Evolutionary conservation across 768 basidiomycete genomes (phyloP).

Genomic region (Termitomyces sp.): DNA sequence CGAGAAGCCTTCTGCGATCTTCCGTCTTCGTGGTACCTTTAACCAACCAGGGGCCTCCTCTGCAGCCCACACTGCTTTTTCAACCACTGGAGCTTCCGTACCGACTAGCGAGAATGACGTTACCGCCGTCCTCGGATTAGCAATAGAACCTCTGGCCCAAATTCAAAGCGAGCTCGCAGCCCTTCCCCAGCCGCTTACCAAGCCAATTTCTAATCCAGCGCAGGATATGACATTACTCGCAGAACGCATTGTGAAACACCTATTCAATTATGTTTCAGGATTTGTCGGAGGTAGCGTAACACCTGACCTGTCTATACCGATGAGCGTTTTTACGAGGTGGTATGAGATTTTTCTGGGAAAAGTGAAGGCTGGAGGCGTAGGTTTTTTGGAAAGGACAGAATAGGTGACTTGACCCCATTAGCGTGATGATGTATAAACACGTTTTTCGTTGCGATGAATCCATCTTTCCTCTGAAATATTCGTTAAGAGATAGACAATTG

Average conservation of each 20-base stretch:
- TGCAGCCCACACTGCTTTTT: slow-evolving; percentile 34
- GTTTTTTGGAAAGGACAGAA: slow-evolving; percentile 6
- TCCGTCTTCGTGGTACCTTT: slow-evolving; percentile 70
- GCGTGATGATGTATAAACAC: background rate
- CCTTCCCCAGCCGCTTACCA: slow-evolving; percentile 30
- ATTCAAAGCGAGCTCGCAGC: slow-evolving; percentile 55
- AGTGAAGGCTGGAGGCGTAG: slow-evolving; percentile 36
- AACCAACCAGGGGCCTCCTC: slow-evolving; percentile 27
- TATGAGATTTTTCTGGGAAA: slow-evolving; percentile 64
- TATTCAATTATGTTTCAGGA: slow-evolving; percentile 71
- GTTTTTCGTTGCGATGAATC: background rate
- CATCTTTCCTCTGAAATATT: too few species aligned
- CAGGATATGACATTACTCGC: slow-evolving; percentile 53
- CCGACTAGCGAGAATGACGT: slow-evolving; percentile 40
- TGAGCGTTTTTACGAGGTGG: slow-evolving; percentile 63
- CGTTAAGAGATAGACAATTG: too few species aligned
- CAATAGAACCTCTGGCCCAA: slow-evolving; percentile 67
- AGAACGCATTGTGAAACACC: slow-evolving; percentile 65
- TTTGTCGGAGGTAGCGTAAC: slow-evolving; percentile 46
- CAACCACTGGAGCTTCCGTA: slow-evolving; percentile 18
- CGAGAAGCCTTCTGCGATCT: slow-evolving; percentile 86
- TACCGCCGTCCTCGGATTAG: slow-evolving; percentile 72
- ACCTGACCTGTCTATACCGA: slow-evolving; percentile 51
- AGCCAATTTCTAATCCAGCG: slow-evolving; percentile 17
- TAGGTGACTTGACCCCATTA: background rate